phyloP scores from a whole-genome alignment of 305 asterid genomes.

The Fraxinus velutina region DNA sequence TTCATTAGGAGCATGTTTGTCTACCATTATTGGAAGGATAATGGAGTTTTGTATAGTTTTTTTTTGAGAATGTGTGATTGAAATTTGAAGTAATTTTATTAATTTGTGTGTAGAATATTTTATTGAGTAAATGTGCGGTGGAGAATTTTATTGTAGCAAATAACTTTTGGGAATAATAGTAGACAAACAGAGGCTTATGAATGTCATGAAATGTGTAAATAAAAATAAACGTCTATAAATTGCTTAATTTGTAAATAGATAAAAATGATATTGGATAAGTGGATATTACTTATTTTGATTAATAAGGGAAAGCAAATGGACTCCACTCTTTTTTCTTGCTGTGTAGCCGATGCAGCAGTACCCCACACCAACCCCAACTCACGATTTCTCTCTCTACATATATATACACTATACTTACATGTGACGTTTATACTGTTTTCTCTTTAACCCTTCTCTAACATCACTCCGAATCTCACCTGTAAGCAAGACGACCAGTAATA shows the following conservation, averaged over 20 bases:
- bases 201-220: too few species aligned
- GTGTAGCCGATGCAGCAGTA: slow-evolving; percentile 1
- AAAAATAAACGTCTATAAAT: not conserved
- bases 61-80: too few species aligned
- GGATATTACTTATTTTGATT: not conserved
- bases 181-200: too few species aligned
- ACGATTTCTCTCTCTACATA: slow-evolving; percentile 7
- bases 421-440: not conserved
- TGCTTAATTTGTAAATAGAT: not conserved
- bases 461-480: slow-evolving; percentile 40
- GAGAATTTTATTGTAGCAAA: too few species aligned
- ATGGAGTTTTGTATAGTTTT: too few species aligned
- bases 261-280: not conserved
- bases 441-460: slow-evolving; percentile 20
- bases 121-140: too few species aligned
- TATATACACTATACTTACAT: not conserved
- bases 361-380: slow-evolving; percentile 12
- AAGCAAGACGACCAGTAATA: not conserved
- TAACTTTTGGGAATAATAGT: too few species aligned
- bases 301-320: not conserved
- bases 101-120: too few species aligned
- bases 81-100: too few species aligned
- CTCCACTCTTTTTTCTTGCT: not conserved
- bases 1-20: too few species aligned
- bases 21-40: too few species aligned